These are phyloP conservation scores for Alternaria triticimaculans DNA, from an alignment of 2,329 filamentous ascomycete species.

Conservation along the genomic window DNA sequence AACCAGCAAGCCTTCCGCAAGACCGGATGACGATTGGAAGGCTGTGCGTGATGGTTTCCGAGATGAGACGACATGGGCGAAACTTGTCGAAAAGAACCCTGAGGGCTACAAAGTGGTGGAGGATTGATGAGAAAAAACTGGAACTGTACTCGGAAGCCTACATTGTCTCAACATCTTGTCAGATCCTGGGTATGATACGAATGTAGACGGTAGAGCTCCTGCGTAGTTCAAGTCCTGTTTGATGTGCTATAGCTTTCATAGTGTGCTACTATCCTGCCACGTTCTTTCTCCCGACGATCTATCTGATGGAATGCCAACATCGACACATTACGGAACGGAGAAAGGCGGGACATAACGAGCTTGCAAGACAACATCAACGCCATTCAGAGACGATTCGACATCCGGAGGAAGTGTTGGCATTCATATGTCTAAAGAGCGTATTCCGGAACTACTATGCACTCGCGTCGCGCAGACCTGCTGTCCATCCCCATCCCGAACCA, in stretches of 20 bases:
- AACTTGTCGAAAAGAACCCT: background rate
- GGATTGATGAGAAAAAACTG: accelerated
- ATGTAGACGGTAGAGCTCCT: background rate
- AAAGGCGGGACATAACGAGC: background rate
- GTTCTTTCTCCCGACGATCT: background rate
- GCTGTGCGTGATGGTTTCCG: too few relatives aligned
- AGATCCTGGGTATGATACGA: accelerated
- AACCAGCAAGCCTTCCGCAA: too few relatives aligned
- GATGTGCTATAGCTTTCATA: background rate
- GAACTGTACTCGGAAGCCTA: background rate
- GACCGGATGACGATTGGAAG: too few relatives aligned
- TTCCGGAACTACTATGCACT: background rate
- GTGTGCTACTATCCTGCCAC: background rate
- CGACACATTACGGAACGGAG: background rate
- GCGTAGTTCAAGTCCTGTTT: background rate
- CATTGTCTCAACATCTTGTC: background rate
- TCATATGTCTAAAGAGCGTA: background rate
- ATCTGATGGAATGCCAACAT: background rate
- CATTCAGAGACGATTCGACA: accelerated
- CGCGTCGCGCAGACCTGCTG: background rate
- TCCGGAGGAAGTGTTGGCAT: background rate
- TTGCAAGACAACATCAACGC: background rate
- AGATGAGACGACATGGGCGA: background rate
- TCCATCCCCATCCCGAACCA: background rate
- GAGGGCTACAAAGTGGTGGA: background rate